Percentiles rank a stretch among this genome's conserved stretches.
Evolutionary conservation across 78 protist genomes (phyloP).

Genomic region (Tieghemostelium lacteum): DNA sequence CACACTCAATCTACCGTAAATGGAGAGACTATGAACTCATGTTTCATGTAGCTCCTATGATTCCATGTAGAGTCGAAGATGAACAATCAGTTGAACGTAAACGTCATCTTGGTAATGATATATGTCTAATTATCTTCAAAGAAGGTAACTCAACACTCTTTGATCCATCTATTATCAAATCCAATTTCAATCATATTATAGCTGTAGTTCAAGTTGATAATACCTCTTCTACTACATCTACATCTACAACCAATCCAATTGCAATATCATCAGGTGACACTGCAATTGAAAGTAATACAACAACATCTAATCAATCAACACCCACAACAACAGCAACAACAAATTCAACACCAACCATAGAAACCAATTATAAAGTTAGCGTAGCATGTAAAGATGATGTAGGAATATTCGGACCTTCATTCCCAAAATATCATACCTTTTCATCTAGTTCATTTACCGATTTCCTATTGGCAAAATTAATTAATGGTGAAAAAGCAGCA

Average conservation of each 20-base stretch:
- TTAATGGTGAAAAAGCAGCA: slow-evolving; percentile 75
- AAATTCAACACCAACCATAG: neutral
- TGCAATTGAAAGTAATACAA: neutral
- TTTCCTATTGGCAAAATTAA: slow-evolving; percentile 54
- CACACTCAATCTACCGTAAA: slow-evolving; percentile 42
- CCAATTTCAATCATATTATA: slow-evolving; percentile 84
- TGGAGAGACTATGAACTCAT: slow-evolving; percentile 82
- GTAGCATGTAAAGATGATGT: slow-evolving; percentile 58
- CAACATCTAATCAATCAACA: no score
- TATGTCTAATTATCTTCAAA: slow-evolving; percentile 78
- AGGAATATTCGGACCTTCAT: slow-evolving; percentile 51
- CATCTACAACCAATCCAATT: neutral
- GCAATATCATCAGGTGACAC: neutral
- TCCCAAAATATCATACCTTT: slow-evolving; percentile 49
- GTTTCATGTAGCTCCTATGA: slow-evolving; percentile 86
- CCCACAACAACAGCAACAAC: neutral
- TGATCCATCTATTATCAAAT: slow-evolving; percentile 58
- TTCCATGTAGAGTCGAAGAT: slow-evolving; percentile 47
- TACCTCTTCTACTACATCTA: neutral
- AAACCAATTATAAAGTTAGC: slow-evolving; percentile 35
- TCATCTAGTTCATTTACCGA: slow-evolving; percentile 17
- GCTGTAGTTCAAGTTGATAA: slow-evolving; percentile 56
- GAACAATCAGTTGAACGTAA: slow-evolving; percentile 85
- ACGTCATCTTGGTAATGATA: slow-evolving; percentile 88
- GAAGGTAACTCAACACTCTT: slow-evolving; percentile 67